Evolutionary conservation across 2,329 filamentous ascomycete genomes (phyloP).

Genomic region (Sphaerulina vaccinii): DNA sequence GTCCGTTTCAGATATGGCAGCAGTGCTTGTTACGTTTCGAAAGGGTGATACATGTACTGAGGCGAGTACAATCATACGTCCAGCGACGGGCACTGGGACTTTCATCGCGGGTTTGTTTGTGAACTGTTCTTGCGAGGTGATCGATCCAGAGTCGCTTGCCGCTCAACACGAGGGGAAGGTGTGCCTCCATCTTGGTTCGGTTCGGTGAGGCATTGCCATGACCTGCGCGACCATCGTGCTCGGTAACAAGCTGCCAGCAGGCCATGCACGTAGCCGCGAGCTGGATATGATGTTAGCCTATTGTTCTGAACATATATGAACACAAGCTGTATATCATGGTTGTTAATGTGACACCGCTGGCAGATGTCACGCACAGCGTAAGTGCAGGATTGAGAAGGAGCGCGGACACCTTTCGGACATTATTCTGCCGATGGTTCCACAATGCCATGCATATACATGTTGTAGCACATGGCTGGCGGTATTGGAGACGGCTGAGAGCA

Average conservation of each 20-base stretch:
- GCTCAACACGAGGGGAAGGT: neutral
- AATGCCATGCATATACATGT: neutral
- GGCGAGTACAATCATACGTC: neutral
- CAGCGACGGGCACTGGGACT: neutral
- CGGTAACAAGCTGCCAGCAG: slow-evolving; percentile 6
- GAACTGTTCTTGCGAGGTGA: neutral
- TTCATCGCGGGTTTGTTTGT: neutral
- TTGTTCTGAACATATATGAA: slow-evolving; percentile 1
- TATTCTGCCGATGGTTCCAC: neutral
- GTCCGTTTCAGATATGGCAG: neutral
- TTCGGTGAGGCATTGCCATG: neutral
- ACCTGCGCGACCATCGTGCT: neutral
- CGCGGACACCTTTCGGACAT: neutral
- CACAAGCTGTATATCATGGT: slow-evolving; percentile 1
- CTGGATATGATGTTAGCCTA: neutral
- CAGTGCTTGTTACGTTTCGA: neutral
- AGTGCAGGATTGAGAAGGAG: neutral
- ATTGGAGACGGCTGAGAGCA: neutral
- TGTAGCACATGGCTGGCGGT: neutral
- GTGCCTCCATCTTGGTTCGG: neutral
- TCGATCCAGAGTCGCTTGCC: neutral
- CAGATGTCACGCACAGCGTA: slow-evolving; percentile 6
- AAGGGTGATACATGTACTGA: neutral
- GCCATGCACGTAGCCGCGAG: slow-evolving; percentile 1
- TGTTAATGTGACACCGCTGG: slow-evolving; percentile 6